phyloP scores from a whole-genome alignment of 139 green algal species.

The Pleodorina starrii region DNA sequence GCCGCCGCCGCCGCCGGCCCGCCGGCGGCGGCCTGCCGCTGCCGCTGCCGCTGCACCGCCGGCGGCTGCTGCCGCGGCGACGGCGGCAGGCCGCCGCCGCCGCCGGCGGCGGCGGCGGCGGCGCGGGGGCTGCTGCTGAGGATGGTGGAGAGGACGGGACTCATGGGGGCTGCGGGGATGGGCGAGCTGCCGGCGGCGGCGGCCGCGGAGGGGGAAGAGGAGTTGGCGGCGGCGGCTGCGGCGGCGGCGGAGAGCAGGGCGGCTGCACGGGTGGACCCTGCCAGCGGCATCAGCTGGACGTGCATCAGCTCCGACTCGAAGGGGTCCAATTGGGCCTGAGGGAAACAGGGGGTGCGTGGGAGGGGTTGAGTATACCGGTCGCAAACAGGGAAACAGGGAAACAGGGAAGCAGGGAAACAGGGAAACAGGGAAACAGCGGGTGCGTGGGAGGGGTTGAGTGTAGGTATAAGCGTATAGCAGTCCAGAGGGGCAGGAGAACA shows the following conservation, averaged over 20 bases:
- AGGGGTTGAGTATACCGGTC: no score
- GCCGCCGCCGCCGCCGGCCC: not conserved
- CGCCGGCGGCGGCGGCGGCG: not conserved
- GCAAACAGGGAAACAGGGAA: no score
- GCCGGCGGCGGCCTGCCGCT: not conserved
- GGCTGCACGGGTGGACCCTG: not conserved
- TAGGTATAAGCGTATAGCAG: no score
- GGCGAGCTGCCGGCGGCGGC: not conserved
- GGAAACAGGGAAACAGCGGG: no score
- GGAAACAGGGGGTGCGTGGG: not conserved
- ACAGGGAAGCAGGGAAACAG: no score
- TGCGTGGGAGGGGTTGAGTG: no score
- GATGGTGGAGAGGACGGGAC: conserved; percentile 36
- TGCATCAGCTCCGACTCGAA: conserved; percentile 9
- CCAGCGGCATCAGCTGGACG: conserved; percentile 9
- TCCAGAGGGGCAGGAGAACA: no score
- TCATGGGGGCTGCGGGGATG: not conserved
- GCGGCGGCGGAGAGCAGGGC: not conserved
- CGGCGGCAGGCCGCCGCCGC: not conserved
- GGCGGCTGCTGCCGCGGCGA: not conserved
- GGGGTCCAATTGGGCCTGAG: conserved; percentile 40
- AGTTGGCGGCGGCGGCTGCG: not conserved
- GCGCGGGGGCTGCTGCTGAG: conserved; percentile 1
- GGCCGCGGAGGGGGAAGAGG: not conserved
- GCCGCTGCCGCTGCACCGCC: not conserved